phyloP scores from a whole-genome alignment of 2,329 filamentous ascomycete species.

The Cryphonectria carpinicola region DNA sequence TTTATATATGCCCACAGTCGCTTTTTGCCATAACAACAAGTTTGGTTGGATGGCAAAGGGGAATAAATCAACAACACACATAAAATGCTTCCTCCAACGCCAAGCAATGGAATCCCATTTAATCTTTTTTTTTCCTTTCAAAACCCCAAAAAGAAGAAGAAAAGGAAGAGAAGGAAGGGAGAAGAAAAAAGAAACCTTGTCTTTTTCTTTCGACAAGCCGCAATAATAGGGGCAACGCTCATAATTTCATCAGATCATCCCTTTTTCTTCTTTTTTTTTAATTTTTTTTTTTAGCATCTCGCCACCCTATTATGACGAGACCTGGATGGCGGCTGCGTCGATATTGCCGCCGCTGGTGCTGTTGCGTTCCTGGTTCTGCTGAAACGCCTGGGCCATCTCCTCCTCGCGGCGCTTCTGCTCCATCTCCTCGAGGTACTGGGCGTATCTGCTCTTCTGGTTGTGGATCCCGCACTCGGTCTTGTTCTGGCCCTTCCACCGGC shows the following conservation, averaged over 20 bases:
- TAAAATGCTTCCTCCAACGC: slow-evolving; percentile 24
- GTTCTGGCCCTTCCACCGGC: slow-evolving; percentile 91
- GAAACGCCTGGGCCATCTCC: slow-evolving; percentile 29
- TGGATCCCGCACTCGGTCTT: slow-evolving; percentile 99
- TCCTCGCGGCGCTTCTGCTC: slow-evolving; percentile 50
- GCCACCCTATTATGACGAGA: slow-evolving; percentile 24
- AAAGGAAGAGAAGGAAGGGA: neutral
- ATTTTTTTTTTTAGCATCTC: neutral
- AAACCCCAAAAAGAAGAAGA: neutral
- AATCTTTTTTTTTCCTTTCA: too few species aligned
- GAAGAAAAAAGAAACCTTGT: neutral
- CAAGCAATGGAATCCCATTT: slow-evolving; percentile 17
- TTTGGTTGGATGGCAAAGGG: slow-evolving; percentile 18
- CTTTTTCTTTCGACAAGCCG: neutral
- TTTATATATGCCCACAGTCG: neutral
- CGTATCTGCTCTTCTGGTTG: slow-evolving; percentile 94
- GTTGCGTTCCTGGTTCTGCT: slow-evolving; percentile 27
- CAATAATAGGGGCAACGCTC: slow-evolving; percentile 18
- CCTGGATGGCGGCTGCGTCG: slow-evolving; percentile 24
- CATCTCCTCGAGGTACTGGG: slow-evolving; percentile 77
- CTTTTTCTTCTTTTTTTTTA: too few species aligned
- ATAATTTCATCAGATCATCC: slow-evolving; percentile 26
- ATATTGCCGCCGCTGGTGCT: neutral
- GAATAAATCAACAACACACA: slow-evolving; percentile 19
- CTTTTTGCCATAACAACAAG: slow-evolving; percentile 12